Percentiles rank a stretch among this genome's conserved stretches.
phyloP scores from a whole-genome alignment of 371 early-diverging fungal species.

The Nosema muscidifuracis region DNA sequence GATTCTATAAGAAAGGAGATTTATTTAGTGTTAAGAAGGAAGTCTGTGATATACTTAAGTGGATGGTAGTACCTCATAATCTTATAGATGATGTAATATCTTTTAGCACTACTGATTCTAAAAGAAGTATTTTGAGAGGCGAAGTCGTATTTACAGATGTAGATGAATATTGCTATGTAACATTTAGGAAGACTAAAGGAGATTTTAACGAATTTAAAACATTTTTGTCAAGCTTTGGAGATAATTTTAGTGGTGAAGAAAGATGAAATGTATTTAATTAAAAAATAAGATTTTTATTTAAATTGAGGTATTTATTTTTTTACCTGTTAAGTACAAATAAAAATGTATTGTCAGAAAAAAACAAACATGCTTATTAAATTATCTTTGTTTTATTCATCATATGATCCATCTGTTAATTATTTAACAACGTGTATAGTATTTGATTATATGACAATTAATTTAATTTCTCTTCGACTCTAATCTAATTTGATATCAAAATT shows the following conservation, averaged over 20 bases:
- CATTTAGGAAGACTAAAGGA: conserved; percentile 54
- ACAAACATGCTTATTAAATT: too few relatives aligned
- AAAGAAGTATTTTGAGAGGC: conserved; percentile 54
- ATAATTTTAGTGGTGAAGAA: conserved; percentile 2
- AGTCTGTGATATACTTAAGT: conserved; percentile 16
- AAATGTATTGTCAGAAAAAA: too few relatives aligned
- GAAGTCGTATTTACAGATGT: conserved; percentile 42
- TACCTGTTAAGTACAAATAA: too few relatives aligned
- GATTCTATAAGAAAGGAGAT: conserved; percentile 42
- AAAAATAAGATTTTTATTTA: too few relatives aligned
- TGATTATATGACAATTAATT: too few relatives aligned
- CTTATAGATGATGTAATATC: conserved; percentile 14
- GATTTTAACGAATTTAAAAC: conserved; percentile 60
- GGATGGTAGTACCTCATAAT: conserved; percentile 28
- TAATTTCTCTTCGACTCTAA: too few relatives aligned
- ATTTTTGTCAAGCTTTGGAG: conserved; percentile 47
- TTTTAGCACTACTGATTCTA: conserved; percentile 58
- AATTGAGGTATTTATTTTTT: too few relatives aligned
- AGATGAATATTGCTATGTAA: conserved; percentile 31
- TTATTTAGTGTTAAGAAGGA: not conserved
- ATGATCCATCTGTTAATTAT: too few relatives aligned
- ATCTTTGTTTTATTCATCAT: too few relatives aligned
- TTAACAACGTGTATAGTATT: too few relatives aligned
- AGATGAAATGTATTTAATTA: too few relatives aligned
- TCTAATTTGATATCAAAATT: too few relatives aligned